Evolutionary conservation across 441 rosid species (phyloP).

Genomic region (Erodium moschatum): DNA sequence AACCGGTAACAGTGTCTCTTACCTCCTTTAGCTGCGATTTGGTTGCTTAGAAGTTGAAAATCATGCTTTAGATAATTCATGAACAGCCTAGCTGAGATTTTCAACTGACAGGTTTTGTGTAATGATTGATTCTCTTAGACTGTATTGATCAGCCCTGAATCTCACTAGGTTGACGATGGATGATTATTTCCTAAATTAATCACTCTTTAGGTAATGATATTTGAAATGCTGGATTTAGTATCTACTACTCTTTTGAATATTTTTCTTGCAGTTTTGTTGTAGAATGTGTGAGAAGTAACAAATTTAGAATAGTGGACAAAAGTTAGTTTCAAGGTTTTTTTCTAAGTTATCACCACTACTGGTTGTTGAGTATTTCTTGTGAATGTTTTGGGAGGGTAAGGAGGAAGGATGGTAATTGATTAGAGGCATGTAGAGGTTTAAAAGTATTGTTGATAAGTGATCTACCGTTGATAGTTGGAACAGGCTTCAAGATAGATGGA

Average conservation of each 20-base stretch:
- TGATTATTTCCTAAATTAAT: not conserved
- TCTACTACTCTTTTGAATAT: not conserved
- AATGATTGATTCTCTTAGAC: not conserved
- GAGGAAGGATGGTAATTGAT: not conserved
- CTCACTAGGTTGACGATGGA: not conserved
- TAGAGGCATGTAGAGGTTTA: not conserved
- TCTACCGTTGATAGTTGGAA: not conserved
- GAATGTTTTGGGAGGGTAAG: no score
- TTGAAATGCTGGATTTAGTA: not conserved
- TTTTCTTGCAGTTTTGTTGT: not conserved
- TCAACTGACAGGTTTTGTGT: not conserved
- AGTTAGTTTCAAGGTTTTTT: not conserved
- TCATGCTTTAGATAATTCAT: not conserved
- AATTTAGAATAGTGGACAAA: not conserved
- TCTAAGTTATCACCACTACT: no score
- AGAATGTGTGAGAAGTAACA: not conserved
- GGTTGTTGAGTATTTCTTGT: no score
- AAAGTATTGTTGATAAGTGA: not conserved
- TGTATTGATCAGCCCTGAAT: not conserved
- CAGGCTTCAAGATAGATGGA: no score
- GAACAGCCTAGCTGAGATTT: no score
- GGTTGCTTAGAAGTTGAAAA: conserved; percentile 9
- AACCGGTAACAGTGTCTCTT: not conserved
- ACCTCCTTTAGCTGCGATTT: not conserved
- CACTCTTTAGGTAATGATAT: not conserved